Percentiles rank a stretch among this genome's conserved stretches.
These are phyloP conservation scores for Diplocarpon mali DNA, from an alignment of 2,329 filamentous ascomycete genomes.

Conservation along the genomic window DNA sequence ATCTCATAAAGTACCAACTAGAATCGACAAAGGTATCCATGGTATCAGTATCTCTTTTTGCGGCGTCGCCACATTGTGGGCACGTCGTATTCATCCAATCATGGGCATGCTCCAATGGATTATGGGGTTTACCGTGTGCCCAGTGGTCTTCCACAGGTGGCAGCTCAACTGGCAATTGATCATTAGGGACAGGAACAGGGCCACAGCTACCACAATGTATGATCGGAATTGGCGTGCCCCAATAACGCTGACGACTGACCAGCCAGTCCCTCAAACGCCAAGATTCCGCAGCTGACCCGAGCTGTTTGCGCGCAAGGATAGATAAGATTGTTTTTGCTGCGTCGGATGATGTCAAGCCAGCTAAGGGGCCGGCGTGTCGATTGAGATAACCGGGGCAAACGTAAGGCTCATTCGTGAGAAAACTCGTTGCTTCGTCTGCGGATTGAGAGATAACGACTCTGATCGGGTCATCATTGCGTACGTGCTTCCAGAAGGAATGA, in stretches of 20 bases:
- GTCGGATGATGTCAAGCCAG: constrained; percentile 50
- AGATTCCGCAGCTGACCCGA: constrained; percentile 54
- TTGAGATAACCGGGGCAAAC: constrained; percentile 58
- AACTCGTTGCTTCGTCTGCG: constrained; percentile 35
- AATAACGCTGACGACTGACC: constrained; percentile 84
- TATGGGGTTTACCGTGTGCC: constrained; percentile 59
- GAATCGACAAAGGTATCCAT: constrained; percentile 97
- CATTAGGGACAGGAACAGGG: constrained; percentile 63
- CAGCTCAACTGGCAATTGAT: constrained; percentile 66
- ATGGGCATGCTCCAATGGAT: constrained; percentile 60
- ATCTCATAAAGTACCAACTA: constrained; percentile 86
- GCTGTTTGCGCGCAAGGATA: constrained; percentile 38
- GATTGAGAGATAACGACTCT: constrained; percentile 46
- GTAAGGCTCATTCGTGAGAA: constrained; percentile 42
- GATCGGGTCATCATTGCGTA: constrained; percentile 49
- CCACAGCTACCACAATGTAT: constrained; percentile 72
- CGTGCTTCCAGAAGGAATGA: constrained; percentile 67
- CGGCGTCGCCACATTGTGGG: constrained; percentile 58
- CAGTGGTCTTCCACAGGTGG: constrained; percentile 60
- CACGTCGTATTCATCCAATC: constrained; percentile 69
- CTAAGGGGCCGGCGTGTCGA: constrained; percentile 51
- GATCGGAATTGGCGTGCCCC: constrained; percentile 84
- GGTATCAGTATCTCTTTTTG: constrained; percentile 78
- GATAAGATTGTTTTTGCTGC: constrained; percentile 50
- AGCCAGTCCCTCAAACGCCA: constrained; percentile 86